phyloP scores from a whole-genome alignment of 176 grass and related monocot species.

The Chloris gayana region DNA sequence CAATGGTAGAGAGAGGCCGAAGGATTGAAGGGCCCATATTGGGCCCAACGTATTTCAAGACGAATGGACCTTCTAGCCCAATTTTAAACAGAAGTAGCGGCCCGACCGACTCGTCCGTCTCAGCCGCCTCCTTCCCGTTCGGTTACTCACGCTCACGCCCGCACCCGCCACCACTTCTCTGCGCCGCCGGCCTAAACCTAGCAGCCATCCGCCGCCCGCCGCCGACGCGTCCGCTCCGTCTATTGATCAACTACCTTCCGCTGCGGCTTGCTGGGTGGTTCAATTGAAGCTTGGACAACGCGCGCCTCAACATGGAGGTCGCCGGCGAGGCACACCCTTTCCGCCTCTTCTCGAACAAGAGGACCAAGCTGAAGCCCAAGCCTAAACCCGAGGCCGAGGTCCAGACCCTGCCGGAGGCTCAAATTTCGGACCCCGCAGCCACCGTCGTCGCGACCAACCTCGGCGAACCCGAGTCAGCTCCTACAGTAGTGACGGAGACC shows the following conservation, averaged over 20 bases:
- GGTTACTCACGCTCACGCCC: neutral
- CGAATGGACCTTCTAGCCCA: neutral
- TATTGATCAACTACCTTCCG: neutral
- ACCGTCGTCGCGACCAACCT: slow-evolving; percentile 6
- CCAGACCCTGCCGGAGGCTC: neutral
- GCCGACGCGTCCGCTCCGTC: too few species aligned
- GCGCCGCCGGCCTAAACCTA: slow-evolving; percentile 41
- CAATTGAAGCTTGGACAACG: neutral
- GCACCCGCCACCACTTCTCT: neutral
- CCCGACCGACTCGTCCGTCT: neutral
- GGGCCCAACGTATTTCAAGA: neutral
- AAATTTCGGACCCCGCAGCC: neutral
- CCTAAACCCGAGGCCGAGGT: slow-evolving; percentile 16
- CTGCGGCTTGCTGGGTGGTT: neutral
- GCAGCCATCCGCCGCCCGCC: neutral
- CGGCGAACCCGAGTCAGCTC: neutral
- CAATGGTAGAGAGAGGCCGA: neutral
- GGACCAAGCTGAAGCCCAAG: slow-evolving; percentile 22
- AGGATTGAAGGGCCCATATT: neutral
- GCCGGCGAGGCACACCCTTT: slow-evolving; percentile 49
- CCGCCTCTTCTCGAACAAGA: slow-evolving; percentile 58
- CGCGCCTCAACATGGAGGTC: slow-evolving; percentile 44
- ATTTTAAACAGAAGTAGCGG: neutral
- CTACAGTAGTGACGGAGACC: neutral
- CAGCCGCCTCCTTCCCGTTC: neutral